A percentile compares a stretch with the other conserved stretches of the same genome.
phyloP scores from a whole-genome alignment of 2,329 filamentous ascomycete species.

The Aureobasidium sp. region DNA sequence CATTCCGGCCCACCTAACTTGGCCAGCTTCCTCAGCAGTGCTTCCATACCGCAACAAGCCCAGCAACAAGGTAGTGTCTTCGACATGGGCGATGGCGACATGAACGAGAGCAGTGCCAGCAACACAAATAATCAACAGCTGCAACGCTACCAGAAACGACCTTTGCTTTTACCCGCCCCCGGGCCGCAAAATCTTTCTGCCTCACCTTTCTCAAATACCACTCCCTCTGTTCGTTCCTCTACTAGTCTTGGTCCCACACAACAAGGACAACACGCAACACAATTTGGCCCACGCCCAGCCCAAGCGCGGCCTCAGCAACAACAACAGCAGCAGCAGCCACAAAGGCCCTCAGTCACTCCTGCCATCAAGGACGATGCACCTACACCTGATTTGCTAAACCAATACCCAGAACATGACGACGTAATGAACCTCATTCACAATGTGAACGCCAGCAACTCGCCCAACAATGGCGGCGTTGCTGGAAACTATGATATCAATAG shows the following conservation, averaged over 20 bases:
- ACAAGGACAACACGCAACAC: conserved; percentile 2
- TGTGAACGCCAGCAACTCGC: conserved; percentile 31
- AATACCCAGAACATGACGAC: conserved; percentile 35
- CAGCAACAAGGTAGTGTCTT: conserved; percentile 51
- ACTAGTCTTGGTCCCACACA: conserved; percentile 7
- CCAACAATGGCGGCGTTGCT: conserved; percentile 21
- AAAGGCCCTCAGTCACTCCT: conserved; percentile 20
- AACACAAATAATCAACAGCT: conserved; percentile 24
- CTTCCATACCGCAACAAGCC: conserved; percentile 53
- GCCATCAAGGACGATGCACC: conserved; percentile 33
- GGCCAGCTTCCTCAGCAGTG: conserved; percentile 53
- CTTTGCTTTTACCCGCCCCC: conserved; percentile 18
- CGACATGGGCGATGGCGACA: conserved; percentile 47
- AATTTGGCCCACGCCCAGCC: not conserved
- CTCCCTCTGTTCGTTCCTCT: conserved; percentile 14
- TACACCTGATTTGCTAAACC: conserved; percentile 27
- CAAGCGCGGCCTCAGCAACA: not conserved
- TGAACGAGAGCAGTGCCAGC: conserved; percentile 31
- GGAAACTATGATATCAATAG: conserved; percentile 34
- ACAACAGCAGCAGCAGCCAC: conserved; percentile 7
- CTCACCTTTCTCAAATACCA: conserved; percentile 13
- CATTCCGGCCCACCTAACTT: conserved; percentile 64
- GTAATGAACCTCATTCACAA: conserved; percentile 44
- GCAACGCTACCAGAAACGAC: conserved; percentile 24
- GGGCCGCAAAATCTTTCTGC: conserved; percentile 15